A percentile compares a stretch with the other conserved stretches of the same genome.
Evolutionary conservation across 768 basidiomycete genomes (phyloP).

Genomic region (Termitomyces sp.): DNA sequence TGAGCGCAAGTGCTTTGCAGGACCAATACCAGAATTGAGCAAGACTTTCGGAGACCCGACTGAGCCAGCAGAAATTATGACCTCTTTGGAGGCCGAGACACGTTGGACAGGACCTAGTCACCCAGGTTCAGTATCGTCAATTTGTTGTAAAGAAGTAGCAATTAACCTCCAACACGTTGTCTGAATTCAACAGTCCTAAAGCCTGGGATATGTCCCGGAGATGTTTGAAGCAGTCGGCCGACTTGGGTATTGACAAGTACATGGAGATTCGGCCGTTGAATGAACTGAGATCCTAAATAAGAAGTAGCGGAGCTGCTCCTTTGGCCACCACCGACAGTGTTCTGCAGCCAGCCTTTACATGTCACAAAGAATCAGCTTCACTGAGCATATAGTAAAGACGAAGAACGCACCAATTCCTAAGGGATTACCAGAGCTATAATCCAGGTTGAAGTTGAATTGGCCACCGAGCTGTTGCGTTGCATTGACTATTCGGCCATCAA

Average conservation of each 20-base stretch:
- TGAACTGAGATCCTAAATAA: slow-evolving; percentile 27
- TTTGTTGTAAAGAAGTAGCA: neutral
- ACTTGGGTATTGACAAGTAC: slow-evolving; percentile 27
- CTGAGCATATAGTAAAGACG: neutral
- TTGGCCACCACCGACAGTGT: slow-evolving; percentile 21
- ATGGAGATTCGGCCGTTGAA: slow-evolving; percentile 27
- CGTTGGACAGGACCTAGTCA: neutral
- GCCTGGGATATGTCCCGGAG: neutral
- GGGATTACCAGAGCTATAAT: slow-evolving; percentile 28
- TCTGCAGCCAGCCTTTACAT: slow-evolving; percentile 13
- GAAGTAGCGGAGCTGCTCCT: slow-evolving; percentile 31
- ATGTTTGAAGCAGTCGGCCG: slow-evolving; percentile 21
- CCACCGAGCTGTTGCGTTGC: slow-evolving; percentile 16
- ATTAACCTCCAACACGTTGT: neutral
- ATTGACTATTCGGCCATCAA: slow-evolving; percentile 19
- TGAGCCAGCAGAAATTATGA: slow-evolving; percentile 29
- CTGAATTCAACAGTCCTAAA: slow-evolving; percentile 15
- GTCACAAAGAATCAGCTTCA: neutral
- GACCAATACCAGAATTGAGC: slow-evolving; percentile 18
- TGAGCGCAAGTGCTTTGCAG: slow-evolving; percentile 2
- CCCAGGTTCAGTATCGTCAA: neutral
- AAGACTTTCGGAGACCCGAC: slow-evolving; percentile 27
- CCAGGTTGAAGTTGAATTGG: slow-evolving; percentile 29
- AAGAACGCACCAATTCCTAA: slow-evolving; percentile 29
- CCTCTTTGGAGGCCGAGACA: slow-evolving; percentile 26